Evolutionary conservation across 2,329 filamentous ascomycete species (phyloP).

Genomic region (Talaromyces sp.): DNA sequence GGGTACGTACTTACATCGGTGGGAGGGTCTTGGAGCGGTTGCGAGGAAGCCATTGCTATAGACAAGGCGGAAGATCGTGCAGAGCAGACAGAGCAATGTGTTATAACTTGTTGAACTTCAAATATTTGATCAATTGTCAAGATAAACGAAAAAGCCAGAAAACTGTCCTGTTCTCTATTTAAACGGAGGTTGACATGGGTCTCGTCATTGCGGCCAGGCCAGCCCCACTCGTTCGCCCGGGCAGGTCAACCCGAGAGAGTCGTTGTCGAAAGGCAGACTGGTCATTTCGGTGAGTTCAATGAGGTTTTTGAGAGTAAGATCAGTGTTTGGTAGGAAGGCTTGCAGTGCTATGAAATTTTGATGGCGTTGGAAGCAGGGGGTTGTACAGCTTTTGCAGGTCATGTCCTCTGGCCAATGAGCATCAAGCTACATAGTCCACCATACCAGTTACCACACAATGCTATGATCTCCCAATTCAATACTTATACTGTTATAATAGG

Average conservation of each 20-base stretch:
- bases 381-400: not conserved
- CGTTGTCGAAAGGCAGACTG: too few species aligned
- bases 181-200: not conserved
- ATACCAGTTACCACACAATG: not conserved
- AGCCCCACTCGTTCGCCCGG: not conserved
- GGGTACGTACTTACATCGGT: slow-evolving; percentile 1
- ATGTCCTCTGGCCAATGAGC: not conserved
- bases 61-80: not conserved
- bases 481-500: not conserved
- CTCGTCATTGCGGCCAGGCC: not conserved
- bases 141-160: not conserved
- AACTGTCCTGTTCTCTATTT: not conserved
- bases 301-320: not conserved
- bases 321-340: not conserved
- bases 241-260: slow-evolving; percentile 8
- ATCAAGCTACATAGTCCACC: not conserved
- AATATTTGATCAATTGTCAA: not conserved
- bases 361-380: not conserved
- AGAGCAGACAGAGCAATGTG: not conserved
- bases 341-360: not conserved
- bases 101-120: not conserved
- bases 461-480: not conserved
- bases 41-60: slow-evolving; percentile 2
- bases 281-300: not conserved
- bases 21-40: slow-evolving; percentile 2